A percentile compares a stretch with the other conserved stretches of the same genome.
Conservation (phyloP, 176 grass and related monocot species). For the Themeda triandra region DNA sequence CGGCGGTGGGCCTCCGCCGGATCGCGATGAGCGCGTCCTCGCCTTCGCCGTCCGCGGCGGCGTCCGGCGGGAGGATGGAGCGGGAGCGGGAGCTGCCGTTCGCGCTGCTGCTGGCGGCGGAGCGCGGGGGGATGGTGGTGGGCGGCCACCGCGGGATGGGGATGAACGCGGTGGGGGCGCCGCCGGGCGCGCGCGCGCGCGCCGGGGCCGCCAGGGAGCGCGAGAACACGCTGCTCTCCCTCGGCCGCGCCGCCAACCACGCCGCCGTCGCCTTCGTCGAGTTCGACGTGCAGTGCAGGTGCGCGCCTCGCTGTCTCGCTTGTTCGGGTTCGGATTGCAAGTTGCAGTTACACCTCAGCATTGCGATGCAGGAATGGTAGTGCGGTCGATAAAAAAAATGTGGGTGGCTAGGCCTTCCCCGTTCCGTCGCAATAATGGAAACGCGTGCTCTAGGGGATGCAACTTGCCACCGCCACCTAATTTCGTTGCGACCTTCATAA, state of each 20-base stretch:
- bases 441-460: not conserved
- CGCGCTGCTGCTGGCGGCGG: conserved; percentile 10
- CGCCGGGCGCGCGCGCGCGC: conserved; percentile 11
- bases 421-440: not conserved
- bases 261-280: conserved; percentile 57
- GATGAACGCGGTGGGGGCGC: conserved; percentile 56
- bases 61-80: not conserved
- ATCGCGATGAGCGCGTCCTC: conserved; percentile 20
- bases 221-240: conserved; percentile 70
- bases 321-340: not conserved
- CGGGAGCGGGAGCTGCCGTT: conserved; percentile 8
- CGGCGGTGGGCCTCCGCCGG: conserved; percentile 8
- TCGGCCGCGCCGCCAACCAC: conserved; percentile 43
- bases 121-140: conserved; percentile 33
- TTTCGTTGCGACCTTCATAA: not conserved
- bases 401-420: not conserved
- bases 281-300: conserved; percentile 79
- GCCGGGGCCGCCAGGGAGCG: conserved; percentile 36
- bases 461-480: not conserved
- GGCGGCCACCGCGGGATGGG: conserved; percentile 63
- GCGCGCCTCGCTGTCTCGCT: not conserved
- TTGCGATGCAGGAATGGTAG: not conserved
- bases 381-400: conserved; percentile 23
- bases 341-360: not conserved
- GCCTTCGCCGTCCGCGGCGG: not conserved